Conservation (phyloP, 345 rosid genomes). For the Bruguiera parviflora region DNA sequence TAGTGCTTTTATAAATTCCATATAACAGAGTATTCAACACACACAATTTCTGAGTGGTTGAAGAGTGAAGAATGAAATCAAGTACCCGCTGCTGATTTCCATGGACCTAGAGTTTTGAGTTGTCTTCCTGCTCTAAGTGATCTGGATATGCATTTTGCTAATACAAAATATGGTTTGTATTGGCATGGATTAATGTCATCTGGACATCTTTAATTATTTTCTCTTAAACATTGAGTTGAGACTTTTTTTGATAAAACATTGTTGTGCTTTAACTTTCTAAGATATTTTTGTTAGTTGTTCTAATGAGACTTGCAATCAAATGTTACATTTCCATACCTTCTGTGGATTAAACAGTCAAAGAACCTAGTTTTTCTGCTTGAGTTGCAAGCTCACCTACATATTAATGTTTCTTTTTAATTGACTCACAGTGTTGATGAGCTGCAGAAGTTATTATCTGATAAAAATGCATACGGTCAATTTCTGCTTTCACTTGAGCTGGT, state of each 20-base stretch:
- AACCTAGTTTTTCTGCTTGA: too few relatives aligned
- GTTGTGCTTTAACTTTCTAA: too few relatives aligned
- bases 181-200: background rate
- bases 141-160: background rate
- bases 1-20: too few relatives aligned
- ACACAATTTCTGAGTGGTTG: background rate
- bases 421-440: slow-evolving; percentile 63
- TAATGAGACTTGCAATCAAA: too few relatives aligned
- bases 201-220: background rate
- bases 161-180: background rate
- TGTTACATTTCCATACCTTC: background rate
- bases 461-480: slow-evolving; percentile 77
- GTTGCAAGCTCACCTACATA: background rate
- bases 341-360: background rate
- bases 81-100: background rate
- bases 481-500: slow-evolving; percentile 79
- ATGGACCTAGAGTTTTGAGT: background rate
- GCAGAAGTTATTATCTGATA: slow-evolving; percentile 75
- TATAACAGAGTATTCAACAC: too few relatives aligned
- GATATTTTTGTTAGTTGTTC: too few relatives aligned
- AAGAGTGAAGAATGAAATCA: background rate
- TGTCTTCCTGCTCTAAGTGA: too few relatives aligned
- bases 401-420: background rate
- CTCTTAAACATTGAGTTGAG: background rate
- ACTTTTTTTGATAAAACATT: background rate